Base-by-base conservation (phyloP, 2,329 filamentous ascomycete species). In the Fusarium coicis region DNA sequence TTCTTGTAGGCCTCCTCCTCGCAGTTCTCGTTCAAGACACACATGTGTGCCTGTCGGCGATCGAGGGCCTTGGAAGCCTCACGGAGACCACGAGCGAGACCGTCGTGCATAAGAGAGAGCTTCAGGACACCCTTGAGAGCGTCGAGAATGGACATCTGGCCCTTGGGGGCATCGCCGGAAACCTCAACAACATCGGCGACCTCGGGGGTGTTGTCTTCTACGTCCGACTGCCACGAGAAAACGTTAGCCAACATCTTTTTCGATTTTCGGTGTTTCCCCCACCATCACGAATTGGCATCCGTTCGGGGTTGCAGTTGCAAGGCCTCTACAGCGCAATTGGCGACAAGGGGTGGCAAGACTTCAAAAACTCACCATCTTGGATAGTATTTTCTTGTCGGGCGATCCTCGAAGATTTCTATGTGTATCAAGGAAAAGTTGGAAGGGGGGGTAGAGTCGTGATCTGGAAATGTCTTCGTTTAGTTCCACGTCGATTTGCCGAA, bases 1-100 rank as follows among this genome's bases (percentile, higher is more conserved):
- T 99, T 99, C 95, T 99, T 99, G 92, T 99, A 99, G 79, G 96
- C 96, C 88, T 99, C 96, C 92, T 99, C 96, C 90, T 99, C 96
- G 90, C 96, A 99, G 79, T 93, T 93, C 92, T 99, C 96, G 92
- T 99, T 99, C 82, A 99, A 92, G 80, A 99, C 96, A 86, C 96
- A 99, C 95, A 99, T 98, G 90, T 99, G 96, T 71, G 96, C 96
- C 89, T 99, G 94, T 84, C 96, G 95, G 84, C 96, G 93, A 88
- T 99, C 96, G 83, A 99, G 94, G 76, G 96, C 96, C 91, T 99
- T 99, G 89, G 93, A 95, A 77, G 96, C 96, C 89, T 99, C 96
- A 81, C 96, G 95, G 82, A 99, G 94, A 88, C 96, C 96, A 81
- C 96, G 95, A 84, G 96, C 96, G 81, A 99, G 95, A 85, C 96